Base-by-base conservation (phyloP, 768 basidiomycete genomes). In the Amanita pallidorosea region DNA sequence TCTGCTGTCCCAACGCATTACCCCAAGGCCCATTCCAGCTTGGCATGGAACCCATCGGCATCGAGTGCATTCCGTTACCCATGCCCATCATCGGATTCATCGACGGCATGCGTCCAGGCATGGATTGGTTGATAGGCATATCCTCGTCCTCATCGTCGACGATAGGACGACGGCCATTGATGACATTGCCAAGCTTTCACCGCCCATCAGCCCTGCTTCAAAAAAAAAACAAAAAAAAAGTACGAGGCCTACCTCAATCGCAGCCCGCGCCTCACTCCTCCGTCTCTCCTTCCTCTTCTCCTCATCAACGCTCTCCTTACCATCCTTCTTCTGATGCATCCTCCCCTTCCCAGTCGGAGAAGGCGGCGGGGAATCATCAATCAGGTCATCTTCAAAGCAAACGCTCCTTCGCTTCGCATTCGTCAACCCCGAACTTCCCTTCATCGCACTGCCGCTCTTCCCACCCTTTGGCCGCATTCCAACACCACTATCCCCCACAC, bases 241-340 rank as follows among this genome's bases (percentile, higher is more conserved):
- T 42, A 53, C 53, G 55, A 56, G 45, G 66, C 77, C n/a, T 48
- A 91, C 89, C 80, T 92, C 86, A 61, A 90, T 85, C 29, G 89
- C 85, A 60, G 87, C 85, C 64, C 77, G 83, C n/a, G 90, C 88
- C 61, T 92, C 89, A 58, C 74, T 77, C 56, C 89, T 72, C 63
- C 90, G 73, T 59, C 90, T 71, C 61, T 89, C 85, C 54, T 72
- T 77, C 62, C 87, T 75, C 63, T 74, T 74, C 57, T 72, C 69
- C 63, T 87, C 75, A 18, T 70, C 67, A n/a, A 17, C 36, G 1
- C 23, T 17, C 11, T 48, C 47, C 38, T 23, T 48, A 9, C 64
- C 60, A 50, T 67, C 77, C 58, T 73, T 78, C 52, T 76, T 27
- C 25, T 8, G 15, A 33, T 33, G 33, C 13, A n/a, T 11, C 36